These are phyloP conservation scores for Tillandsia leiboldiana DNA, from an alignment of 176 grass and related monocot species.

Conservation along the genomic window DNA sequence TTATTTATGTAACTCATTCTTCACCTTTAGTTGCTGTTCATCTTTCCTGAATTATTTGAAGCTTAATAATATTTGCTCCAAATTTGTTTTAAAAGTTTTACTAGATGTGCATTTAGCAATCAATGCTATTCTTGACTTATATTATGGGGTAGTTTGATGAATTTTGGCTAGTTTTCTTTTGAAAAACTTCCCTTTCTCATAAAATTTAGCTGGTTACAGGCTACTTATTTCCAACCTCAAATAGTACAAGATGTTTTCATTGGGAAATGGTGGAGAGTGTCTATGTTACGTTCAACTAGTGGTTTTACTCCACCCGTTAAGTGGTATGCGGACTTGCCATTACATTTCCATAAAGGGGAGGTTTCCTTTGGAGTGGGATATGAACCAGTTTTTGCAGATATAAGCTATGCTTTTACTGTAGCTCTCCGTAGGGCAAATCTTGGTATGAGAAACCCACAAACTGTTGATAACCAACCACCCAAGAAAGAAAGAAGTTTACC, in stretches of 20 bases:
- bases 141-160: no score
- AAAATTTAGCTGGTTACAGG: slow-evolving; percentile 33
- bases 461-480: slow-evolving; percentile 35
- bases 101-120: no score
- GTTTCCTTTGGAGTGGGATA: slow-evolving; percentile 95
- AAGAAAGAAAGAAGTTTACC: slow-evolving; percentile 87
- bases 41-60: not conserved
- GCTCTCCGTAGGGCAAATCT: slow-evolving; percentile 89
- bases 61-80: not conserved
- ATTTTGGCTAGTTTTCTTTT: no score
- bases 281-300: slow-evolving; percentile 78
- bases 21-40: not conserved
- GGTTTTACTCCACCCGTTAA: slow-evolving; percentile 93
- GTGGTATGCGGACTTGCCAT: slow-evolving; percentile 59
- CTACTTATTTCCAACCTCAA: slow-evolving; percentile 92
- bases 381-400: slow-evolving; percentile 89
- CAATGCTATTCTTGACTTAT: no score
- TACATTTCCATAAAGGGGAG: slow-evolving; percentile 75
- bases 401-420: slow-evolving; percentile 96
- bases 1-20: no score
- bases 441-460: slow-evolving; percentile 52
- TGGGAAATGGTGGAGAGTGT: slow-evolving; percentile 92
- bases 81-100: not conserved
- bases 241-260: slow-evolving; percentile 81
- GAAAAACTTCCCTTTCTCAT: no score